Evolutionary conservation across 106 monocot species (phyloP).

Genomic region (Apostasia ramifera): DNA sequence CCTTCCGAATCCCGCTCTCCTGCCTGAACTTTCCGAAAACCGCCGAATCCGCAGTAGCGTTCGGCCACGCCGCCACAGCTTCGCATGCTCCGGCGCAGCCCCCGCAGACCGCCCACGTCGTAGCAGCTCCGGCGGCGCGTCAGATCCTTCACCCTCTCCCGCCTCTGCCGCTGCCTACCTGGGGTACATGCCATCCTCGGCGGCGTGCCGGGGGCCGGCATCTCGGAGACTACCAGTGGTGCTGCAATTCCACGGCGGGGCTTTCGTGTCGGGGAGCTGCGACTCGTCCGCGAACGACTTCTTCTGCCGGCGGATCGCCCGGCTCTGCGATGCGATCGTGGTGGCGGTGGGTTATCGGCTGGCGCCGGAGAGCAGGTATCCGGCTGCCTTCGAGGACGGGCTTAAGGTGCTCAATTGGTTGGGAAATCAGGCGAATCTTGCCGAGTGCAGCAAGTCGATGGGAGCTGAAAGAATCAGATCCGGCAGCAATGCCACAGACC

Average conservation of each 20-base stretch:
- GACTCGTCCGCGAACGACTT: slow-evolving; percentile 69
- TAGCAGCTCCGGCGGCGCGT: neutral
- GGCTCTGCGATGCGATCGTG: slow-evolving; percentile 69
- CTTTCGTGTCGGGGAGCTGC: slow-evolving; percentile 66
- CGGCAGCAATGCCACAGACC: neutral
- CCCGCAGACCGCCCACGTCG: neutral
- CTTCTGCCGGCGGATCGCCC: slow-evolving; percentile 81
- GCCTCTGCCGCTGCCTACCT: slow-evolving; percentile 21
- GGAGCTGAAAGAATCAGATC: slow-evolving; percentile 8
- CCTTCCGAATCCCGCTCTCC: slow-evolving; percentile 40
- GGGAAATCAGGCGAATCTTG: slow-evolving; percentile 85
- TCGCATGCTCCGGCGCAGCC: neutral
- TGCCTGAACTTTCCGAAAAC: neutral
- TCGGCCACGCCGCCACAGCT: neutral
- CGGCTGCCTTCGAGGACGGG: slow-evolving; percentile 90
- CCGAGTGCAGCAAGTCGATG: slow-evolving; percentile 56
- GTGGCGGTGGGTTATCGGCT: slow-evolving; percentile 82
- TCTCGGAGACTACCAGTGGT: slow-evolving; percentile 56
- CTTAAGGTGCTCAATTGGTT: slow-evolving; percentile 74
- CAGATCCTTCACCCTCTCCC: neutral
- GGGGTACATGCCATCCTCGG: slow-evolving; percentile 50
- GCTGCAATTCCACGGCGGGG: slow-evolving; percentile 90
- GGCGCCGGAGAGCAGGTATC: slow-evolving; percentile 88
- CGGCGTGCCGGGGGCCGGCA: neutral
- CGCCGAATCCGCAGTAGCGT: too few relatives aligned